Evolutionary conservation across 2,329 filamentous ascomycete genomes (phyloP), one percentile per base, ranked within the genome.

Genomic region (Teratosphaeria zuluensis): DNA sequence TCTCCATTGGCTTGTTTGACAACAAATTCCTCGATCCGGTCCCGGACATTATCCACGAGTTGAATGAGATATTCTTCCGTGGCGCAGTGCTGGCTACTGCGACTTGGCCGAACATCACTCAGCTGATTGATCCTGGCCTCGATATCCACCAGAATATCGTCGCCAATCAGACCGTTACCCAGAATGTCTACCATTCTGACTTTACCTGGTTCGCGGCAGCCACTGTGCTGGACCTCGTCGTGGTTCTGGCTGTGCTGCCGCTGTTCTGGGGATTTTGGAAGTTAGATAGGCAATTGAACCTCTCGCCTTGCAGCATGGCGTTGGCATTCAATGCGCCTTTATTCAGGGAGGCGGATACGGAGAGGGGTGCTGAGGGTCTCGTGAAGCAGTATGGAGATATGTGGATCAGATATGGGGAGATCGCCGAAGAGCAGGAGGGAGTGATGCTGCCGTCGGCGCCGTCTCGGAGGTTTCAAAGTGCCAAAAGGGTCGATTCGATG

Each of bases 201-300:
- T 55, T 64, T 16, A n/a, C 51, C 8, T 64, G 62, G 62, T 64
- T 56, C 32, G 56, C 56, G 12, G 62, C 46, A 9, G 60, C 59
- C 6, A 56, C 59, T 4, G 21, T 51, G 1, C 53, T 64, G 7
- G 57, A 64, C 35, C 14, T 62, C 3, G 5, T 64, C 11, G 58
- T 56, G 3, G 48, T 57, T 1, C 53, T 64, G 14, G 54, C 58
- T 19, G 57, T 64, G 8, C 28, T 61, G 31, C 60, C 60, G 14
- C 9, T 62, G 9, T 61, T 61, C 58, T 64, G 58, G 57, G 62
- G 62, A 11, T 64, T 30, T 16, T 64, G 60, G 62, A 61, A n/a
- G 30, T 28, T 64, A 11, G 58, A 42, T 14, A 32, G 42, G 19
- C 28, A 56, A 14, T 19, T 51, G 11, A 21, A 14, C 3, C 33